Base-by-base conservation (phyloP, 805 yeast genomes). In the Metschnikowia peoriensis region DNA sequence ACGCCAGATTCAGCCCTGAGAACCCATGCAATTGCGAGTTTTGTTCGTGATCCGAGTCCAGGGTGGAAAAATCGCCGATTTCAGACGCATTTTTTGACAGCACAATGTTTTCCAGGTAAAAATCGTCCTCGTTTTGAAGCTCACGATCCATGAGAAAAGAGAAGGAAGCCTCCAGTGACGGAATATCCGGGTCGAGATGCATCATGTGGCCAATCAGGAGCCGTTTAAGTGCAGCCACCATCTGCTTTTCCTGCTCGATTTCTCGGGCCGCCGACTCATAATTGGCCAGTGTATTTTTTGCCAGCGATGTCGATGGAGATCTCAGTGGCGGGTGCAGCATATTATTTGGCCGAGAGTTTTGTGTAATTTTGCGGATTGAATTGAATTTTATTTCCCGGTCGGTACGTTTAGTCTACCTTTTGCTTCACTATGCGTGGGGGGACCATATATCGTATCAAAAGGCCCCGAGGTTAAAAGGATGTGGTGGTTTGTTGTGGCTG, bases 201-300 rank as follows among this genome's bases (percentile, higher is more conserved):
- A 81, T 69, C 63, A 76, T 68, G 61, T 80, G 73, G 15, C 91
- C 94, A 48, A 88, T 85, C 0, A 90, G 84, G 15, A 86, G 72
- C 53, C 96, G 73, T 64, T 88, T 88, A 58, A 88, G 70, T 17
- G 89, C 87, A 38, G 86, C 82, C 55, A 88, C 88, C 65, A 84
- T 83, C 67, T 83, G 82, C 56, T 86, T 77, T 63, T 88, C 94
- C 54, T 82, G 84, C 61, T 88, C 89, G 44, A 88, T 81, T 6
- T 90, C 89, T 60, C 83, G 83, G 3, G 89, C 91, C 1, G 96
- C 96, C 38, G 69, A 62, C 57, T 66, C 74, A 59, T 72, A 73
- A 59, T 49, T 49, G 17, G 54, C 62, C 39, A 54, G 52, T 28
- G 58, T 49, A 40, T 51, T 54, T 40, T 51, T 54, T 39, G 54